Evolutionary conservation across 352 stramenopile species (phyloP).

Genomic region (Saprolegnia diclina): DNA sequence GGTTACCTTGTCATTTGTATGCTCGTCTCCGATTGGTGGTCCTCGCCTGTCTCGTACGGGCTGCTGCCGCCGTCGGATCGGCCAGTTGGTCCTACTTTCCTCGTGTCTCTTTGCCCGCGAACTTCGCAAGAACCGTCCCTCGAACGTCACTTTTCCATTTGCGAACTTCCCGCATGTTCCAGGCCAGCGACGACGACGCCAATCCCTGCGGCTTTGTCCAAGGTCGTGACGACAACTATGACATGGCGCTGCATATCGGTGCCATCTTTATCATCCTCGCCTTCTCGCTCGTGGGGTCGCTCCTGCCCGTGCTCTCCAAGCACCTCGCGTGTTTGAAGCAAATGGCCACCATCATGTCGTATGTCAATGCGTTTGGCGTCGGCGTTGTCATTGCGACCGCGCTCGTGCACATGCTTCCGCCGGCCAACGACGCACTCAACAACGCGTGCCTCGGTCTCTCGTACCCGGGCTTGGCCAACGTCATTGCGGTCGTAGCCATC

Average conservation of each 20-base stretch:
- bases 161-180: not conserved
- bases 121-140: not conserved
- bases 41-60: too few relatives aligned
- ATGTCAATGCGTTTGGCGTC: constrained; percentile 51
- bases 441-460: constrained; percentile 51
- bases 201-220: constrained; percentile 6
- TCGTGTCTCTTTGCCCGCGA: too few relatives aligned
- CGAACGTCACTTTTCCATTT: not conserved
- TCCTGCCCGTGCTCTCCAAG: constrained; percentile 43
- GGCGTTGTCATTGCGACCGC: constrained; percentile 61
- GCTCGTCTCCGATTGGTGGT: not conserved
- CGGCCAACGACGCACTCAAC: constrained; percentile 49
- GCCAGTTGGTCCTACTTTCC: not conserved
- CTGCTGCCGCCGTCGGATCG: not conserved
- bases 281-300: constrained; percentile 38
- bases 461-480: constrained; percentile 50
- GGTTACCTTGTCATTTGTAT: not conserved
- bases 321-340: constrained; percentile 34
- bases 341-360: constrained; percentile 44
- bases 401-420: constrained; percentile 70
- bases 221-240: constrained; percentile 38
- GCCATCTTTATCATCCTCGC: constrained; percentile 54
- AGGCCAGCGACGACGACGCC: not conserved
- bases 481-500: constrained; percentile 47
- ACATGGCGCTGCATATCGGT: constrained; percentile 44